Base-by-base conservation (phyloP, 768 basidiomycete species). In the Leccinum aurantiacum region DNA sequence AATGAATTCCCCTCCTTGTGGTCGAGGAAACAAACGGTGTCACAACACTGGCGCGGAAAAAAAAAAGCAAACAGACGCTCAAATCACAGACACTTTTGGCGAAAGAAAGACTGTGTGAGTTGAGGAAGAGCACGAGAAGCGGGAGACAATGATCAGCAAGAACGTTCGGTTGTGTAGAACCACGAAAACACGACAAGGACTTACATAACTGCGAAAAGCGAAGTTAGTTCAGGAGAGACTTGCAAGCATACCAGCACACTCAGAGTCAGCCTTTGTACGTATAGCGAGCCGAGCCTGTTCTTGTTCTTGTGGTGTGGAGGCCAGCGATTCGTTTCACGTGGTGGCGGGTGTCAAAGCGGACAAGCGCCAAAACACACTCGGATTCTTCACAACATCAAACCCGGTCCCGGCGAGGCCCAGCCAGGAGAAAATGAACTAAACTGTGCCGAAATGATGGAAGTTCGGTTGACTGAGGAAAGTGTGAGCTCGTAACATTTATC, bases 61-160 rank as follows among this genome's bases (percentile, higher is more conserved):
- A 71, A 71, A 71, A 71, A 48, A 61, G 69, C 66, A 74, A 67
- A 72, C 68, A 74, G 69, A 72, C 53, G 68, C 61, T 74, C 64
- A 70, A 68, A 69, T 65, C 70, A 73, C 64, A 65, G 68, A 68
- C 63, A 67, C 63, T 62, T 54, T 65, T n/a, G 44, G 19, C 29
- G 48, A 61, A 62, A 51, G 59, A 56, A 66, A 38, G 56, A 69
- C 63, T 53, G 63, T 59, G 59, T 56, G 68, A 62, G 46, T 57
- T 61, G 53, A 62, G 64, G 62, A 5, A 35, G 58, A 50, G 56
- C 65, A 58, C 54, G 62, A 60, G 61, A 56, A n/a, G 53, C 2
- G 48, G 46, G 51, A 56, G 59, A 29, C 27, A 29, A 65, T 59
- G 54, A 62, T 71, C 65, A 71, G 74, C 62, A 65, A 57, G 46